phyloP scores from a whole-genome alignment of 225 moss, liverwort and hornwort species.

The Bryum argenteum region DNA sequence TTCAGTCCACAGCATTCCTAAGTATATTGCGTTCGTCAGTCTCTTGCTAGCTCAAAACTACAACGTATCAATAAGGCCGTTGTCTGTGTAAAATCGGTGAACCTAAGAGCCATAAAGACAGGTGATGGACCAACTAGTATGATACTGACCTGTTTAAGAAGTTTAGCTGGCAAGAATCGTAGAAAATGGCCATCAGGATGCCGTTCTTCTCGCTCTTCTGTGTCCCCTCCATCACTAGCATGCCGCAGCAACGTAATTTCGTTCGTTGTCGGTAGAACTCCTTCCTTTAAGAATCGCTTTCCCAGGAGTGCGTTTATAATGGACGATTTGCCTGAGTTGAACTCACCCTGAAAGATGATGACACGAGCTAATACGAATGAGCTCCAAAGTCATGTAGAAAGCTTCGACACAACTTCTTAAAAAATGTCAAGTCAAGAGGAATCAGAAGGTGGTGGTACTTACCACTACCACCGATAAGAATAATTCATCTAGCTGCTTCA shows the following conservation, averaged over 20 bases:
- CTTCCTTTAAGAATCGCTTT: conserved; percentile 79
- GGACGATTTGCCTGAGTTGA: conserved; percentile 95
- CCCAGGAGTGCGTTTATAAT: conserved; percentile 95
- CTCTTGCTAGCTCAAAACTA: not conserved
- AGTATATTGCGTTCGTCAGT: not conserved
- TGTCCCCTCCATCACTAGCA: conserved; percentile 66
- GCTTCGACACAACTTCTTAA: not conserved
- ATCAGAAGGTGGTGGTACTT: conserved; percentile 20
- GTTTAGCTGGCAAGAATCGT: conserved; percentile 78
- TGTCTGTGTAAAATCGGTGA: not conserved
- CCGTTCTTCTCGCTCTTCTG: conserved; percentile 80
- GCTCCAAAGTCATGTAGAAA: conserved; percentile 12
- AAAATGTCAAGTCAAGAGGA: conserved; percentile 7
- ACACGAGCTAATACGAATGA: conserved; percentile 13
- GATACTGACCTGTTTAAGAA: conserved; percentile 85
- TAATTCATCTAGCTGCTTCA: conserved; percentile 96
- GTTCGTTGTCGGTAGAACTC: conserved; percentile 93
- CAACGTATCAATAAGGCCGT: not conserved
- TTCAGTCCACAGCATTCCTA: conserved; percentile 38
- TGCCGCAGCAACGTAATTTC: conserved; percentile 92
- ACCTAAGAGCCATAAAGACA: not conserved
- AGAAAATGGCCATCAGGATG: conserved; percentile 95
- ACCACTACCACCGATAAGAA: conserved; percentile 95
- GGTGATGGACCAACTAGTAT: conserved; percentile 24
- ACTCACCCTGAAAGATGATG: conserved; percentile 71